phyloP scores from a whole-genome alignment of 306 rosid species.

The Trifolium pratense region DNA sequence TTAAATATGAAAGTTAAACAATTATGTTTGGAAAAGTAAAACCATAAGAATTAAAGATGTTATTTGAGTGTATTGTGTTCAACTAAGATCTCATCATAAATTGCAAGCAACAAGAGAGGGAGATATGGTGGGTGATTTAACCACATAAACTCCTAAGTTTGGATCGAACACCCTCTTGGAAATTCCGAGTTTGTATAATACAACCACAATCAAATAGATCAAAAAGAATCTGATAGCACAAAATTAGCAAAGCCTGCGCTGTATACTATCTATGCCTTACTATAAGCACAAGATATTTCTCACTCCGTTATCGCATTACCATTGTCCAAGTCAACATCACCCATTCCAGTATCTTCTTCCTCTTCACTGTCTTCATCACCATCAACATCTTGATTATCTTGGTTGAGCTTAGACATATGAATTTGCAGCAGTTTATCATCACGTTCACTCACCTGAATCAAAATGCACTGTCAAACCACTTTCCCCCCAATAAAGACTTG shows the following conservation, averaged over 20 bases:
- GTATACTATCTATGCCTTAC: conserved; percentile 37
- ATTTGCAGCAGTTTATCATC: conserved; percentile 88
- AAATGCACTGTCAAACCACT: conserved; percentile 45
- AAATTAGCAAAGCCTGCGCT: conserved; percentile 31
- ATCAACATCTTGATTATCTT: conserved; percentile 76
- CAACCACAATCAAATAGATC: conserved; percentile 39
- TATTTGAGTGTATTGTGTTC: background rate
- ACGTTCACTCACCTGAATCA: conserved; percentile 81
- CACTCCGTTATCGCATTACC: conserved; percentile 68
- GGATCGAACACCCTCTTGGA: background rate
- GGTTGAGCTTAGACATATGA: conserved; percentile 82
- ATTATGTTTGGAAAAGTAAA: background rate
- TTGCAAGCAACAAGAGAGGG: conserved; percentile 1
- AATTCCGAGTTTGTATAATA: conserved; percentile 43
- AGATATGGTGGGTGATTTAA: background rate
- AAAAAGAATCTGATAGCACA: conserved; percentile 21
- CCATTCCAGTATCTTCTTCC: conserved; percentile 98
- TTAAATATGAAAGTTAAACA: background rate
- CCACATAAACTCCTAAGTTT: background rate
- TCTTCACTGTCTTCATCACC: conserved; percentile 92
- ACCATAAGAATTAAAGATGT: background rate
- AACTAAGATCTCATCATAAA: background rate
- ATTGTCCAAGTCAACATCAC: conserved; percentile 80
- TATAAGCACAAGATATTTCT: conserved; percentile 37
- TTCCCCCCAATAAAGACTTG: background rate